A percentile compares a stretch with the other conserved stretches of the same genome.
Conservation (phyloP, 305 asterid species). For the Lippia alba region DNA sequence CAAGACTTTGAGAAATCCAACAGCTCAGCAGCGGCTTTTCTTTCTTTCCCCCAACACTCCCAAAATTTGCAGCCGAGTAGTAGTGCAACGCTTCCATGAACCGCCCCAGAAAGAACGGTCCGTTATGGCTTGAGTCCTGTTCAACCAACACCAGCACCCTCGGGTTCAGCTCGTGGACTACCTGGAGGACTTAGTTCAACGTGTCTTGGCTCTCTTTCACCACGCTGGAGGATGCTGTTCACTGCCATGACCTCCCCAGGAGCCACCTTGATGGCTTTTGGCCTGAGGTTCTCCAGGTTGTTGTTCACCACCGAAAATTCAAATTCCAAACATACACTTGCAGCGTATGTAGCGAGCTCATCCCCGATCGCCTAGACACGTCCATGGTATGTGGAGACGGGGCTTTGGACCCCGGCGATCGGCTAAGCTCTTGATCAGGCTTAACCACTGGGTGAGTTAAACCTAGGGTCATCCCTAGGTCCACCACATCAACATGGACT, state of each 20-base stretch:
- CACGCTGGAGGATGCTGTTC: conserved; percentile 74
- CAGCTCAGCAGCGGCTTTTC: too few relatives aligned
- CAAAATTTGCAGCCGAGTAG: conserved; percentile 79
- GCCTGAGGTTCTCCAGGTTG: conserved; percentile 68
- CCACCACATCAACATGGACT: conserved; percentile 89
- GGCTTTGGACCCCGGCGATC: conserved; percentile 45
- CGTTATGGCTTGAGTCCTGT: conserved; percentile 91
- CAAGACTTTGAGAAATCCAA: too few relatives aligned
- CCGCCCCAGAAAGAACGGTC: conserved; percentile 84
- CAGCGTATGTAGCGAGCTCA: conserved; percentile 63
- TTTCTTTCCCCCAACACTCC: too few relatives aligned
- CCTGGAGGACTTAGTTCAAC: conserved; percentile 68
- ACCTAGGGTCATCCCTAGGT: conserved; percentile 83
- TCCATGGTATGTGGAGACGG: conserved; percentile 51
- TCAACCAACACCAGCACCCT: conserved; percentile 73
- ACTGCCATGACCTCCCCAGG: conserved; percentile 74
- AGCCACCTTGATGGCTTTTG: conserved; percentile 51
- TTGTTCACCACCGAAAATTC: conserved; percentile 65
- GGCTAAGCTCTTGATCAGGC: conserved; percentile 61
- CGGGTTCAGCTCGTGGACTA: conserved; percentile 71
- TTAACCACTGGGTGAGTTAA: conserved; percentile 74
- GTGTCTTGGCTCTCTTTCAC: conserved; percentile 90
- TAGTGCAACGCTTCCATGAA: conserved; percentile 89
- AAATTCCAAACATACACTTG: conserved; percentile 46
- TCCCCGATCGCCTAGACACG: conserved; percentile 55